Evolutionary conservation across 176 grass and related monocot species (phyloP).

Genomic region (Rhynchospora breviuscula): DNA sequence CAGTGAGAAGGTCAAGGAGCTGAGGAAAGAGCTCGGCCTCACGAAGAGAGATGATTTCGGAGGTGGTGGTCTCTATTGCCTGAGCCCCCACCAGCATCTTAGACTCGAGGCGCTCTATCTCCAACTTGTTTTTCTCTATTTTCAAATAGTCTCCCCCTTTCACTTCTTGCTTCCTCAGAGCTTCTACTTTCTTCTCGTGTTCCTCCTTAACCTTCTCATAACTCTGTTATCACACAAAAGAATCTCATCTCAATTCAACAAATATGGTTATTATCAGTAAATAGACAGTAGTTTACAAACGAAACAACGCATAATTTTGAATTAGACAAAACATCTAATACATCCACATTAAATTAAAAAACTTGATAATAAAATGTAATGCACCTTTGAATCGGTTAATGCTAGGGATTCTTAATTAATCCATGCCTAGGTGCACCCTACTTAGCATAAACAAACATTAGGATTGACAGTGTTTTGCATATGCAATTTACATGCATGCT

Average conservation of each 20-base stretch:
- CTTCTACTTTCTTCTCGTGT: conserved; percentile 70
- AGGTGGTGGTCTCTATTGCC: conserved; percentile 90
- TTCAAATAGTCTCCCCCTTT: conserved; percentile 85
- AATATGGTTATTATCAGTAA: not conserved
- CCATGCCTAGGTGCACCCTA: not conserved
- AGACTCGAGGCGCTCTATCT: conserved; percentile 91
- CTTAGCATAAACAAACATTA: not conserved
- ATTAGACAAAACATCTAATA: not conserved
- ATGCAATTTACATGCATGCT: not conserved
- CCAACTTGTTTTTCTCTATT: conserved; percentile 94
- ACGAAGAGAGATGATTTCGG: conserved; percentile 85
- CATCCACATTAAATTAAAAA: not conserved
- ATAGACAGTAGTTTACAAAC: not conserved
- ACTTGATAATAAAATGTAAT: not conserved
- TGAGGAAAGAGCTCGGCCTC: conserved; percentile 94
- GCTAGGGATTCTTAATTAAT: not conserved
- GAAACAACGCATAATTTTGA: not conserved
- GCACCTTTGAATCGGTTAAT: not conserved
- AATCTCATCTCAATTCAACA: not conserved
- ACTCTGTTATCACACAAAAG: conserved; percentile 35
- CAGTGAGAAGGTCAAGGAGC: conserved; percentile 79
- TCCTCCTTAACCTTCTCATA: conserved; percentile 77
- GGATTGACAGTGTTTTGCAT: not conserved
- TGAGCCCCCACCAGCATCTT: conserved; percentile 91
- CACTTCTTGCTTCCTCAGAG: conserved; percentile 81